Base-by-base conservation (phyloP, 129 eudicot genomes). In the Scalesia atractyloides region DNA sequence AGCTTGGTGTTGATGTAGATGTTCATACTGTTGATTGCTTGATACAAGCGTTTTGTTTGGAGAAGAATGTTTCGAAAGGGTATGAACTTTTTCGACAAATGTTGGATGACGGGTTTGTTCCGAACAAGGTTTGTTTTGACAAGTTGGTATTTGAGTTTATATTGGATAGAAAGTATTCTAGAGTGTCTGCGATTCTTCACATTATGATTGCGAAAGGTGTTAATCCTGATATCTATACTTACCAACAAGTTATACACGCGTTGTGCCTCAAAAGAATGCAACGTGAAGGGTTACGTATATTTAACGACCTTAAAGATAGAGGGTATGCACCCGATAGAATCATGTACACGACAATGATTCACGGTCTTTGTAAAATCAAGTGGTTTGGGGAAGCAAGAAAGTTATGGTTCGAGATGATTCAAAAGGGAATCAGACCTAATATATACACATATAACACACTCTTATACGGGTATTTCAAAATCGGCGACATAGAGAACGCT, bases 361-460 rank as follows among this genome's bases (percentile, higher is more conserved):
- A 78, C 13, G 91, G 96, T 46, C 86, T 92, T 73, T 87, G 96
- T 85, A 73, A 82, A 72, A 76, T 80, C 69, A 78, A 76, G 50
- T 69, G 77, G 85, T 33, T 89, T 60, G 83, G 80, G 51, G 88
- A 85, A 24, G 98, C 98, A 18, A 70, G 83, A 77, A 89, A 85
- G 15, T 58, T 92, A 59, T 92, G 91, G 88, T 78, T 68, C 73
- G 98, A 92, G 80, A 92, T 92, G 98, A 87, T 80, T 59, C 59
- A 72, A 36, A 89, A 89, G 43, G 96, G 96, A 69, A 61, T 92
- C 13, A 3, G 52, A 60, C 96, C 95, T 5, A 76, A 84, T 52
- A 67, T 78, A 43, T 70, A 83, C 82, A 83, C 96, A 30, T 92
- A 89, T 34, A 84, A 71, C 60, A 77, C 78, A 15, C 81, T 89